Percentiles rank a stretch among this genome's conserved stretches.
Evolutionary conservation across 2,329 filamentous ascomycete species (phyloP).

Genomic region (Westerdykella sp.): DNA sequence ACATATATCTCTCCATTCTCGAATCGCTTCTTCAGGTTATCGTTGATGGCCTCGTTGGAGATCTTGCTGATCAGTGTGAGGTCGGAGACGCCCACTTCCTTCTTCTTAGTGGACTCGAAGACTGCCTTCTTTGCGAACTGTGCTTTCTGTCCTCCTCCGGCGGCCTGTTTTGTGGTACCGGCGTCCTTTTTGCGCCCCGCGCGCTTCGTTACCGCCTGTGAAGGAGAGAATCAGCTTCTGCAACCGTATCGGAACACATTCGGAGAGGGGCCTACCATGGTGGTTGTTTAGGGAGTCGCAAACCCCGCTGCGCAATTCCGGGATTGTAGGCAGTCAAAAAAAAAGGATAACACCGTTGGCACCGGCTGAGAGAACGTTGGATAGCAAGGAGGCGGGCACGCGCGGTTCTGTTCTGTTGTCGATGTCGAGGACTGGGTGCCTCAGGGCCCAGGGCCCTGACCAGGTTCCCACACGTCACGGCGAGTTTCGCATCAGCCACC

Average conservation of each 20-base stretch:
- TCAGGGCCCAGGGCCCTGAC: too few relatives aligned
- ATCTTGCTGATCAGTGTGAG: constrained; percentile 97
- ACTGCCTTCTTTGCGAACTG: constrained; percentile 88
- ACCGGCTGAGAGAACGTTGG: too few relatives aligned
- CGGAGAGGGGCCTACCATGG: constrained; percentile 25
- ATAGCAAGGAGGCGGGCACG: too few relatives aligned
- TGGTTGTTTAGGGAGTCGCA: constrained; percentile 21
- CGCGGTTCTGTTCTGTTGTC: too few relatives aligned
- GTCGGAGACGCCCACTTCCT: constrained; percentile 97
- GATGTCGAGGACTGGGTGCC: too few relatives aligned
- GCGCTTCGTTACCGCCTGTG: constrained; percentile 51
- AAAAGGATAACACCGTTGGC: too few relatives aligned
- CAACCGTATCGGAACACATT: constrained; percentile 2
- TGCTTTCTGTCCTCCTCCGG: constrained; percentile 45
- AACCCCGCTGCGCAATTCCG: too few relatives aligned
- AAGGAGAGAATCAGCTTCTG: constrained; percentile 14
- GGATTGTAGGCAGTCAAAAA: too few relatives aligned
- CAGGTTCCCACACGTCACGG: neutral
- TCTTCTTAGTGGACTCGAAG: constrained; percentile 96
- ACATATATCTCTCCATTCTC: constrained; percentile 95
- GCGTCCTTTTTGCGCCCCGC: constrained; percentile 54
- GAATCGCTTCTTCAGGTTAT: constrained; percentile 97
- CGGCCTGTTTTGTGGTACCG: constrained; percentile 35
- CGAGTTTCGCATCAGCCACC: neutral
- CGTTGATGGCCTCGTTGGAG: constrained; percentile 98